These are phyloP conservation scores for Metarhizium anisopliae DNA, from an alignment of 2,329 filamentous ascomycete species.

Conservation along the genomic window DNA sequence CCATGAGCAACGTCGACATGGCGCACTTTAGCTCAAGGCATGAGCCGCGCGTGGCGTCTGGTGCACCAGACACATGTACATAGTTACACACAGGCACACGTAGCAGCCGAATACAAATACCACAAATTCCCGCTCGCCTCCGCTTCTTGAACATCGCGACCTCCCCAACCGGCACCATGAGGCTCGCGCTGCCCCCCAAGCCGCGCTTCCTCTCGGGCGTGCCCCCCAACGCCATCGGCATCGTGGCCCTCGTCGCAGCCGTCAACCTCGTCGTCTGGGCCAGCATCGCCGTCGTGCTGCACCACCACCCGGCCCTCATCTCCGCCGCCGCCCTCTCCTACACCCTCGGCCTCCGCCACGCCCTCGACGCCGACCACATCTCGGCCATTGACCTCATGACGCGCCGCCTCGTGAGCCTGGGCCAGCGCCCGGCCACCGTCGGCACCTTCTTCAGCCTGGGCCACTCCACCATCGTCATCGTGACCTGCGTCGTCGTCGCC, in stretches of 20 bases:
- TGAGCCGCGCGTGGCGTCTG: too few relatives aligned
- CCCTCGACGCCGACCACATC: slow-evolving; percentile 92
- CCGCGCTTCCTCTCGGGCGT: slow-evolving; percentile 22
- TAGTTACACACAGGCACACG: too few relatives aligned
- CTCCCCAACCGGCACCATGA: slow-evolving; percentile 8
- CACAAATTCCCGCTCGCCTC: too few relatives aligned
- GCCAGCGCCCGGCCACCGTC: slow-evolving; percentile 80
- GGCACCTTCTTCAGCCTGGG: slow-evolving; percentile 92
- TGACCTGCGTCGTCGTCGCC: slow-evolving; percentile 86
- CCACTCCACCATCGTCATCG: slow-evolving; percentile 84
- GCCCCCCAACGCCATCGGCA: slow-evolving; percentile 29
- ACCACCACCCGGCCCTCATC: slow-evolving; percentile 52
- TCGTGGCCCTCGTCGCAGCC: slow-evolving; percentile 41
- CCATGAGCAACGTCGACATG: too few relatives aligned
- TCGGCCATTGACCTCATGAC: slow-evolving; percentile 91
- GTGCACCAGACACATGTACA: too few relatives aligned
- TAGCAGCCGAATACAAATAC: too few relatives aligned
- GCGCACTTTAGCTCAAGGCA: too few relatives aligned
- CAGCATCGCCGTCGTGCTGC: slow-evolving; percentile 41
- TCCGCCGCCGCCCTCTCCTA: slow-evolving; percentile 80
- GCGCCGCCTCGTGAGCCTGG: slow-evolving; percentile 73
- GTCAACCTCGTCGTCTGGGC: slow-evolving; percentile 49
- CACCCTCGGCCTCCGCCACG: slow-evolving; percentile 82
- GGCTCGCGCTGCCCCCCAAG: slow-evolving; percentile 15
- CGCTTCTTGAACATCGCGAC: too few relatives aligned